Conservation (phyloP, 768 basidiomycete genomes). For the Pleurotus djamor region DNA sequence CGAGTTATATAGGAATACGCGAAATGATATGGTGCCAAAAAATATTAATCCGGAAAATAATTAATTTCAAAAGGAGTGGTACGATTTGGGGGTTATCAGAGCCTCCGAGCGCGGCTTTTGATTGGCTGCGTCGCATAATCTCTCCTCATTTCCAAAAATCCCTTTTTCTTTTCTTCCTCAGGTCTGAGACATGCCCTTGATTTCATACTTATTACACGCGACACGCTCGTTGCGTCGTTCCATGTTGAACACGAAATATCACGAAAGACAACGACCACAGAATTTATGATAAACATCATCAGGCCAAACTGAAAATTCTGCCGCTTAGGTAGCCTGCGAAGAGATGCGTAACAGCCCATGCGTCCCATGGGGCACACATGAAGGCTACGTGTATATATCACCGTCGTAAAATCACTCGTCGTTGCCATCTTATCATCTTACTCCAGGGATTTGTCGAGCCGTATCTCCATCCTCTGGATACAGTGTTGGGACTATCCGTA, state of each 20-base stretch:
- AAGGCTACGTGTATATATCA: background rate
- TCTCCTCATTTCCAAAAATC: background rate
- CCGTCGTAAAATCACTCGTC: background rate
- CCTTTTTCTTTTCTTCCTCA: background rate
- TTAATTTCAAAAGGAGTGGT: constrained; percentile 11
- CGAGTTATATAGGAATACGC: constrained; percentile 14
- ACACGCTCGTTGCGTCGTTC: no score
- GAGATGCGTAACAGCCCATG: background rate
- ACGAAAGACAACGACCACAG: background rate
- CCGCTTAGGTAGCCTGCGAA: background rate
- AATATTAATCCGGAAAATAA: constrained; percentile 8
- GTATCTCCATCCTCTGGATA: no score
- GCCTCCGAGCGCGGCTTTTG: background rate
- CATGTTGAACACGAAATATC: no score
- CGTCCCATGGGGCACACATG: background rate
- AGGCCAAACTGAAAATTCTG: background rate
- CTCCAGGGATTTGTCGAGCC: no score
- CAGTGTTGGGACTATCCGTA: no score
- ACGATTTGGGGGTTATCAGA: constrained; percentile 9
- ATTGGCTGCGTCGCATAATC: background rate
- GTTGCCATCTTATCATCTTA: no score
- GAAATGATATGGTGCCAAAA: background rate
- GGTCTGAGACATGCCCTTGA: background rate
- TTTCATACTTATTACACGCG: no score
- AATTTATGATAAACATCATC: background rate